Percentiles rank a stretch among this genome's conserved stretches.
phyloP scores from a whole-genome alignment of 176 grass and related monocot genomes.

The Musa itinerans region DNA sequence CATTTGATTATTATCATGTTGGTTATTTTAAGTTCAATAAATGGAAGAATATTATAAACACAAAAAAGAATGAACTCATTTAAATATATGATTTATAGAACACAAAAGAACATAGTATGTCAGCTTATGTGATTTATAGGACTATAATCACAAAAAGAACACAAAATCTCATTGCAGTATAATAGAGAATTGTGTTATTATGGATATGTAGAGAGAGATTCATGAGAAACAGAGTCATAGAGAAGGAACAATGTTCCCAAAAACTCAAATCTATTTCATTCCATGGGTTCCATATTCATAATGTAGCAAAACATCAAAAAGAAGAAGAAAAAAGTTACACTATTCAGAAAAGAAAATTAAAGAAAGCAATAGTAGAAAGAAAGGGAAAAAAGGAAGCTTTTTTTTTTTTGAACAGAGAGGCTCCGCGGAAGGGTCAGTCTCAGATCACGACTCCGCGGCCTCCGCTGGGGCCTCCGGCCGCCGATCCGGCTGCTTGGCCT shows the following conservation, averaged over 20 bases:
- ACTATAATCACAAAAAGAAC: background rate
- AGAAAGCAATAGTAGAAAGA: background rate
- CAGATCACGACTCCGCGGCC: slow-evolving; percentile 3
- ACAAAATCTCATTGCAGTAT: background rate
- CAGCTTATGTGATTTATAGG: background rate
- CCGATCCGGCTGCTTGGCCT: background rate
- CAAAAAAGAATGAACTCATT: too few species aligned
- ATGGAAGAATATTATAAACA: too few species aligned
- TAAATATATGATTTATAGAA: too few species aligned
- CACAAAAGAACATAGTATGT: too few species aligned
- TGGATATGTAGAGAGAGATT: too few species aligned
- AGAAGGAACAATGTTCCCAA: too few species aligned
- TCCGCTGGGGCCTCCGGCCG: background rate
- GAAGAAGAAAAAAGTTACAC: background rate
- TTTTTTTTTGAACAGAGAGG: background rate
- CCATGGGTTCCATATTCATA: background rate
- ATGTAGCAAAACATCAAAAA: background rate
- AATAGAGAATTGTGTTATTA: background rate
- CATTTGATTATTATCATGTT: too few species aligned
- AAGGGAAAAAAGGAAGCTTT: background rate
- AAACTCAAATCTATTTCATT: background rate
- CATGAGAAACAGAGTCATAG: too few species aligned
- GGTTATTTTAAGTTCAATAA: too few species aligned
- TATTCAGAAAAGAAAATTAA: background rate
- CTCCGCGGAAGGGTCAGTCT: too few species aligned